phyloP scores from a whole-genome alignment of 2,329 filamentous ascomycete species.

The Xylaria polymorpha region DNA sequence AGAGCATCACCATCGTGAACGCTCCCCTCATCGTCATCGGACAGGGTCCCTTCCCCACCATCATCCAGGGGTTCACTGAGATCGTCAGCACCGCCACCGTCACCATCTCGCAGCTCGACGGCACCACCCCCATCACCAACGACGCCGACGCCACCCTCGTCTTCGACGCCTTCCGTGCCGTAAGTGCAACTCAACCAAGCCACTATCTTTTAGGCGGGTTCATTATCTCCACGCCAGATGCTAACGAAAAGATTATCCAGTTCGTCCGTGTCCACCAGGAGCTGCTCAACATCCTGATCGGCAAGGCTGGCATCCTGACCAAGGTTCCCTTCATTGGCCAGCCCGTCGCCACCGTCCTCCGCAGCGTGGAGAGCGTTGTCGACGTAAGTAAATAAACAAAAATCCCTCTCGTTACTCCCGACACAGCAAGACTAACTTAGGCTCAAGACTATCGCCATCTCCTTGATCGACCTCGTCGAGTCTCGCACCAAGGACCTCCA shows the following conservation, averaged over 20 bases:
- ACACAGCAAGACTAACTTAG: background rate
- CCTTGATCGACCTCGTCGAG: slow-evolving; percentile 25
- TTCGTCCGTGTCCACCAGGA: slow-evolving; percentile 32
- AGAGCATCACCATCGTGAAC: slow-evolving; percentile 35
- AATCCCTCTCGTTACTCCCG: background rate
- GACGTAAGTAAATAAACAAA: slow-evolving; percentile 27
- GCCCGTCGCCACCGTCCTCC: slow-evolving; percentile 33
- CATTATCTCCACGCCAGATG: background rate
- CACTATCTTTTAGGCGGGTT: background rate
- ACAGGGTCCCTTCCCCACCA: slow-evolving; percentile 25
- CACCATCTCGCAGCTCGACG: background rate
- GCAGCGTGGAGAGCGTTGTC: slow-evolving; percentile 28
- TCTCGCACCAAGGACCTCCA: slow-evolving; percentile 11
- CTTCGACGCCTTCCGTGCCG: slow-evolving; percentile 32
- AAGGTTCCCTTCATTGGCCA: slow-evolving; percentile 27
- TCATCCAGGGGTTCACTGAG: slow-evolving; percentile 31
- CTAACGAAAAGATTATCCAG: slow-evolving; percentile 11
- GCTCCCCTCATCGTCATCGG: slow-evolving; percentile 31
- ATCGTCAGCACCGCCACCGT: slow-evolving; percentile 29
- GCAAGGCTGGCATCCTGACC: slow-evolving; percentile 29
- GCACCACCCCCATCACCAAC: slow-evolving; percentile 18
- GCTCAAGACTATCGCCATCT: slow-evolving; percentile 23
- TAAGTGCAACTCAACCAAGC: slow-evolving; percentile 9
- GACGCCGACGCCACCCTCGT: slow-evolving; percentile 25
- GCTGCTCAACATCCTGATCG: slow-evolving; percentile 36